Conservation (phyloP, 345 rosid genomes). For the Excoecaria agallocha region DNA sequence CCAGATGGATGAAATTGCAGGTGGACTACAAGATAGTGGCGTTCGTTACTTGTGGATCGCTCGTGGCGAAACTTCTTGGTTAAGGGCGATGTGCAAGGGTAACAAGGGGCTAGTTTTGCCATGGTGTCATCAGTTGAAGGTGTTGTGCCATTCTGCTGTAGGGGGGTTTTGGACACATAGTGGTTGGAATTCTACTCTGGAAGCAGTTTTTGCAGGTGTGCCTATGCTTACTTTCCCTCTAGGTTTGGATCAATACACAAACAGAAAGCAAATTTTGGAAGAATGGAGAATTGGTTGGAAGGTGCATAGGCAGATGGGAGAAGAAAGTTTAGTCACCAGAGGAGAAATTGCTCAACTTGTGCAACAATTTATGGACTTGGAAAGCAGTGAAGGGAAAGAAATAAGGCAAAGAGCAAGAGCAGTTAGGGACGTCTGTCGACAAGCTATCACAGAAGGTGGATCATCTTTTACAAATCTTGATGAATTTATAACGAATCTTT, state of each 20-base stretch:
- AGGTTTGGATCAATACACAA: constrained; percentile 15
- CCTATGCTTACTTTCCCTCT: constrained; percentile 25
- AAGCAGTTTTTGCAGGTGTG: constrained; percentile 19
- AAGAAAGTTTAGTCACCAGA: background rate
- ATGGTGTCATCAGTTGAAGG: constrained; percentile 24
- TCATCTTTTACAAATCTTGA: constrained; percentile 7
- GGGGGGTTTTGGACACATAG: constrained; percentile 24
- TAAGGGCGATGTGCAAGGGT: background rate
- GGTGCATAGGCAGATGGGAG: background rate
- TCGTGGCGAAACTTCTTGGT: constrained; percentile 2
- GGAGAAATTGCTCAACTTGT: constrained; percentile 8
- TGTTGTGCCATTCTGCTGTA: constrained; percentile 19
- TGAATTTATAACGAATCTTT: background rate
- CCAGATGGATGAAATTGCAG: no score
- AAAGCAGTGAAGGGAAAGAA: constrained; percentile 6
- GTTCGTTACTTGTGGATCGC: no score
- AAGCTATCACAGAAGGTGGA: constrained; percentile 8
- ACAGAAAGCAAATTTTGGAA: constrained; percentile 16
- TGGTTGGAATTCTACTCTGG: constrained; percentile 23
- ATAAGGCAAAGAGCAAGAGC: constrained; percentile 21
- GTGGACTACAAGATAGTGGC: no score
- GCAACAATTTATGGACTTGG: constrained; percentile 17
- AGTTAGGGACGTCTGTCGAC: constrained; percentile 1
- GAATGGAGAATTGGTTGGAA: constrained; percentile 18
- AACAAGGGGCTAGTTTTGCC: constrained; percentile 16